Evolutionary conservation across 23 red algal species (phyloP).

Genomic region (Gracilaria domingensis): DNA sequence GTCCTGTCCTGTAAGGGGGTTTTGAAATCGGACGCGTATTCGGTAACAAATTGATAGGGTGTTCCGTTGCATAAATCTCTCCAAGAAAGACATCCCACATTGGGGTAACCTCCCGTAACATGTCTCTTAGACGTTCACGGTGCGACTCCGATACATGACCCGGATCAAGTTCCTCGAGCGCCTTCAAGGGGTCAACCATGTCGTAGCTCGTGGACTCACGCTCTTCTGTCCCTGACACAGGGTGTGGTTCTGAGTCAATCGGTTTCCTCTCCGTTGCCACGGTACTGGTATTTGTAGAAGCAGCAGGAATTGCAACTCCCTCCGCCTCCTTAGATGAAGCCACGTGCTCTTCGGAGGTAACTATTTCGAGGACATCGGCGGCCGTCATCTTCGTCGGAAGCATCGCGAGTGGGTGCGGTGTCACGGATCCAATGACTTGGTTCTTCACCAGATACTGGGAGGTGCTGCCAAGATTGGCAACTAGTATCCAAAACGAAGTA

Average conservation of each 20-base stretch:
- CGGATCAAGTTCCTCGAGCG: too few species aligned
- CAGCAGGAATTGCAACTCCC: too few species aligned
- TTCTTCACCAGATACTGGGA: conserved; percentile 12
- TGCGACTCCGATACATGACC: too few species aligned
- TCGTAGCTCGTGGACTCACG: not conserved
- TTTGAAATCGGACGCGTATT: too few species aligned
- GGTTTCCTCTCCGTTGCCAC: not conserved
- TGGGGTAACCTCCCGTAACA: too few species aligned
- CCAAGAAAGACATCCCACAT: too few species aligned
- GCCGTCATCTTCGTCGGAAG: not conserved
- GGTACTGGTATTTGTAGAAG: too few species aligned
- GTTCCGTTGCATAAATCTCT: too few species aligned
- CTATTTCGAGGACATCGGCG: not conserved
- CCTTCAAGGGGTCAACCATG: not conserved
- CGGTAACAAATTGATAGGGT: too few species aligned
- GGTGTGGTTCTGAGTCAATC: not conserved
- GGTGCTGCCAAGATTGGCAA: conserved; percentile 31
- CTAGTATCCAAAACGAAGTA: conserved; percentile 1
- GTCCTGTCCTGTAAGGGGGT: too few species aligned
- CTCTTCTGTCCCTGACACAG: not conserved
- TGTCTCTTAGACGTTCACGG: too few species aligned
- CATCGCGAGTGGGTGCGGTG: conserved; percentile 11
- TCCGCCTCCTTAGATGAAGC: not conserved
- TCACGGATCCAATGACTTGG: conserved; percentile 4
- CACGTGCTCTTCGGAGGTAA: not conserved